Percentiles rank a stretch among this genome's conserved stretches.
Evolutionary conservation across 2,329 filamentous ascomycete genomes (phyloP).

Genomic region (Fusarium irregulare): DNA sequence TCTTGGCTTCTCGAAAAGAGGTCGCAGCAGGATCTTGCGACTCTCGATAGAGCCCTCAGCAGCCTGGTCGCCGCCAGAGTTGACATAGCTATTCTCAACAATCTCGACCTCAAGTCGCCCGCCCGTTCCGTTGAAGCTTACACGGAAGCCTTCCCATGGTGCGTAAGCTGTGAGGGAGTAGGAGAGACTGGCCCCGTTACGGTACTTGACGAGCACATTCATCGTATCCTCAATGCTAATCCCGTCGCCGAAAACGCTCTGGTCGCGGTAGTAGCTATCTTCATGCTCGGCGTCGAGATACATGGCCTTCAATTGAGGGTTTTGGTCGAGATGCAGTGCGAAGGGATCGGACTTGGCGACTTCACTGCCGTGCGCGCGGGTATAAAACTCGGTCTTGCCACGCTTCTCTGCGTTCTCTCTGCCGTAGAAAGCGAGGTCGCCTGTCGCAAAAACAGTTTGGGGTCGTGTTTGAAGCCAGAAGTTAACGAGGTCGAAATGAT

Average conservation of each 20-base stretch:
- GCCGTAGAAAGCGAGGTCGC: conserved; percentile 70
- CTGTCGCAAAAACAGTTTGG: conserved; percentile 67
- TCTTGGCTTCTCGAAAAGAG: conserved; percentile 66
- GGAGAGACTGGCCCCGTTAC: conserved; percentile 66
- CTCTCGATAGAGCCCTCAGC: conserved; percentile 64
- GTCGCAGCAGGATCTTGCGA: conserved; percentile 61
- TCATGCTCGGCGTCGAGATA: conserved; percentile 73
- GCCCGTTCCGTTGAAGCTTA: conserved; percentile 68
- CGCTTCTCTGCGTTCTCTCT: conserved; percentile 69
- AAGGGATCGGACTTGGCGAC: conserved; percentile 67
- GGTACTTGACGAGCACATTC: conserved; percentile 68
- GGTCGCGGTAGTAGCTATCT: conserved; percentile 70
- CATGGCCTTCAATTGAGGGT: conserved; percentile 66
- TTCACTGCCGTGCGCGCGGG: conserved; percentile 62
- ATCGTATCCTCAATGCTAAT: conserved; percentile 74
- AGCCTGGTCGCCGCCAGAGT: conserved; percentile 68
- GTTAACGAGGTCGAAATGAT: conserved; percentile 72
- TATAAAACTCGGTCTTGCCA: conserved; percentile 63
- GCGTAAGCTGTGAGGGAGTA: conserved; percentile 71
- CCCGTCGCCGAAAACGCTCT: conserved; percentile 71
- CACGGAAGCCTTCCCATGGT: conserved; percentile 70
- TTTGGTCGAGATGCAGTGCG: conserved; percentile 65
- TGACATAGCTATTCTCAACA: conserved; percentile 71
- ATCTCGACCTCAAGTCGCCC: conserved; percentile 71
- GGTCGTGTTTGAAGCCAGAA: conserved; percentile 70